Conservation (phyloP, 805 yeast genomes). For the Yarrowia sp. region DNA sequence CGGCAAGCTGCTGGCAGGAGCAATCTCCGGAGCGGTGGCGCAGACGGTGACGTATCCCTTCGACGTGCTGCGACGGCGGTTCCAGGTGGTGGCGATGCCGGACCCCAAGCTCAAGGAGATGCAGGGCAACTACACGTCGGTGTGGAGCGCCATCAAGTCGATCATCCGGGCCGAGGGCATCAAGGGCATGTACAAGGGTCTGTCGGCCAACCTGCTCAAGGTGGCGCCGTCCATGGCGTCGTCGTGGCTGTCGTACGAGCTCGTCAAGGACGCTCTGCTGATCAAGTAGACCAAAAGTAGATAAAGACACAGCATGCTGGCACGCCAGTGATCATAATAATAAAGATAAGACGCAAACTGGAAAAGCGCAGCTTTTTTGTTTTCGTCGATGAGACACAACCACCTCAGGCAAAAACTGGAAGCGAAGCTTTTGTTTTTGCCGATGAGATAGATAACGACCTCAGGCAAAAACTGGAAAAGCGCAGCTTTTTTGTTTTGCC, state of each 20-base stretch:
- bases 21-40: constrained; percentile 85
- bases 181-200: constrained; percentile 72
- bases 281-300: constrained; percentile 15
- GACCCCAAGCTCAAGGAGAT: constrained; percentile 63
- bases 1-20: constrained; percentile 78
- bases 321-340: neutral
- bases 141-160: constrained; percentile 71
- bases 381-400: no score
- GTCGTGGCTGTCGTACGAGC: constrained; percentile 89
- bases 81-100: constrained; percentile 84
- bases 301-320: constrained; percentile 20
- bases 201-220: constrained; percentile 77
- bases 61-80: constrained; percentile 85
- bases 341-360: no score
- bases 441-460: no score
- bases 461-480: no score
- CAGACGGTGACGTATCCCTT: constrained; percentile 92
- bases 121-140: constrained; percentile 61
- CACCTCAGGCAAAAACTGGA: no score
- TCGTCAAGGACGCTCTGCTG: constrained; percentile 56
- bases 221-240: constrained; percentile 96
- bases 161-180: constrained; percentile 80
- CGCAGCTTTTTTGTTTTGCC: no score
- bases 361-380: no score
- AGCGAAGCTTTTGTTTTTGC: no score